A percentile compares a stretch with the other conserved stretches of the same genome.
Evolutionary conservation across 371 early-diverging fungal genomes (phyloP).

Genomic region (Rhizopus stolonifer): DNA sequence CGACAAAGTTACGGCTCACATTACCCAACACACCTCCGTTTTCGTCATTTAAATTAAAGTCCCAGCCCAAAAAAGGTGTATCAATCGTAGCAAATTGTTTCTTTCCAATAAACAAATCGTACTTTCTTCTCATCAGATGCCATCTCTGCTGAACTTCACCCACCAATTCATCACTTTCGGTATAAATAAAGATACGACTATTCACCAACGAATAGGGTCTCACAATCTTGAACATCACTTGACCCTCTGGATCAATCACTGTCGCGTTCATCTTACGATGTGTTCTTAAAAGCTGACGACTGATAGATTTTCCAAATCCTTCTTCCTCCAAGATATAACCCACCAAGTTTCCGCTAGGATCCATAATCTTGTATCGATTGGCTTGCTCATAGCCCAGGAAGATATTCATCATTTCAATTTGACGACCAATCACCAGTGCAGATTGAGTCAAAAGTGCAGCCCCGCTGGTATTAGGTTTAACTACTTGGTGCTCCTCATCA

Average conservation of each 20-base stretch:
- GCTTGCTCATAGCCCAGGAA: slow-evolving; percentile 86
- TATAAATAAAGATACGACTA: slow-evolving; percentile 67
- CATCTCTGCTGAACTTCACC: slow-evolving; percentile 91
- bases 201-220: slow-evolving; percentile 83
- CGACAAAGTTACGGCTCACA: slow-evolving; percentile 81
- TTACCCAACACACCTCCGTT: slow-evolving; percentile 57
- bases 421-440: slow-evolving; percentile 71
- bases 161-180: slow-evolving; percentile 62
- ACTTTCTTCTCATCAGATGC: slow-evolving; percentile 82
- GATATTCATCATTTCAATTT: slow-evolving; percentile 85
- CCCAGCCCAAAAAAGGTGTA: slow-evolving; percentile 77
- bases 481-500: slow-evolving; percentile 24
- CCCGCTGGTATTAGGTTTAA: slow-evolving; percentile 40
- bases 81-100: slow-evolving; percentile 81
- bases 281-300: slow-evolving; percentile 75
- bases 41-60: slow-evolving; percentile 75
- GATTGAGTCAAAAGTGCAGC: slow-evolving; percentile 53
- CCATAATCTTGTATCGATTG: slow-evolving; percentile 81
- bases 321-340: slow-evolving; percentile 85
- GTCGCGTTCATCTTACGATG: slow-evolving; percentile 81
- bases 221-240: slow-evolving; percentile 71
- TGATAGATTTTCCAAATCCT: slow-evolving; percentile 58
- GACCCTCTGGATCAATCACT: slow-evolving; percentile 68
- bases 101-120: slow-evolving; percentile 72
- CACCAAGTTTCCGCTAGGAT: slow-evolving; percentile 66